Evolutionary conservation across 2,329 filamentous ascomycete genomes (phyloP).

Genomic region (Leptographium lundbergii): DNA sequence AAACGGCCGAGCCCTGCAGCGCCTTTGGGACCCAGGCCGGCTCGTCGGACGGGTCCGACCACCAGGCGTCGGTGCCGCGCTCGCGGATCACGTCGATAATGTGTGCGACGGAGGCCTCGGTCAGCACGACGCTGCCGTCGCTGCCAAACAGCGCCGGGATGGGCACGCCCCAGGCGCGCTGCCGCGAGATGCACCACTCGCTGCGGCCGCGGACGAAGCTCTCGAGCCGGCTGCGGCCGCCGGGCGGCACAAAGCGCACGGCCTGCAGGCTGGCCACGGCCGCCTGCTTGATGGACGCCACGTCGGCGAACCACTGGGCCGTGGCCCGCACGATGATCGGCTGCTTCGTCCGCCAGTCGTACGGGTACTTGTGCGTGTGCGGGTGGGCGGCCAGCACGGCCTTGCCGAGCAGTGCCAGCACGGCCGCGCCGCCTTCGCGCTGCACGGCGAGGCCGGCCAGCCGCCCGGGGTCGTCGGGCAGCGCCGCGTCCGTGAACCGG

Average conservation of each 20-base stretch:
- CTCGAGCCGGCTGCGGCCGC: constrained; percentile 60
- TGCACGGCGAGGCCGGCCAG: constrained; percentile 58
- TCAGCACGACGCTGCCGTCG: constrained; percentile 64
- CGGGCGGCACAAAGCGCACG: constrained; percentile 77
- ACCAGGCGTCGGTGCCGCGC: constrained; percentile 87
- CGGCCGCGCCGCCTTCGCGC: constrained; percentile 18
- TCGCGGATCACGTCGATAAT: constrained; percentile 68
- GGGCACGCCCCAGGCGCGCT: constrained; percentile 91
- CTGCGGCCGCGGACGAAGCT: constrained; percentile 79
- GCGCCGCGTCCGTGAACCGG: constrained; percentile 66
- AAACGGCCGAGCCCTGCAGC: constrained; percentile 32
- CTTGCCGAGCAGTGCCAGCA: constrained; percentile 55
- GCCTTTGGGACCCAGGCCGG: constrained; percentile 60
- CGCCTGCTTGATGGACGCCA: constrained; percentile 64
- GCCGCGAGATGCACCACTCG: constrained; percentile 97
- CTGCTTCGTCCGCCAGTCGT: constrained; percentile 93
- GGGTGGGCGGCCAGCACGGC: constrained; percentile 57
- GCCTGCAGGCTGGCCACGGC: constrained; percentile 57
- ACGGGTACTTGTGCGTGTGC: constrained; percentile 87
- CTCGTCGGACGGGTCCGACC: constrained; percentile 69
- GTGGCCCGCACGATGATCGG: constrained; percentile 87
- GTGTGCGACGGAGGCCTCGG: constrained; percentile 65
- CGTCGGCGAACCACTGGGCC: constrained; percentile 95
- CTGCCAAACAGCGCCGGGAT: constrained; percentile 83
- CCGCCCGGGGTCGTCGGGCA: constrained; percentile 52